Conservation (phyloP, 495 filamentous ascomycete species). For the Penicillium maclennaniae region DNA sequence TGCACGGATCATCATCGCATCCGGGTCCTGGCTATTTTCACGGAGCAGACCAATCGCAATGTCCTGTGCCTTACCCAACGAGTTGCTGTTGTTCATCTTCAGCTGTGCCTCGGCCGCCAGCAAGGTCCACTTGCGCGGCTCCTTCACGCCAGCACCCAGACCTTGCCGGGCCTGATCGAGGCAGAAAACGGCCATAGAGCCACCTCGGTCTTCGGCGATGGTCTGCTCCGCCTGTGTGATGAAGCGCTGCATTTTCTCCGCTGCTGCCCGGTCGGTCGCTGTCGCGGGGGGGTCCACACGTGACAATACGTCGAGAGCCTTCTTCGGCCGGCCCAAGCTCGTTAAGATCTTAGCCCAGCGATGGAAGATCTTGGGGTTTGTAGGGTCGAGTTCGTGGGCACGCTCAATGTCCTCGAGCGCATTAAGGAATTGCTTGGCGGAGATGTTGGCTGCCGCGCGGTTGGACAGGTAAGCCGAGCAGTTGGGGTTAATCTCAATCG, state of each 20-base stretch:
- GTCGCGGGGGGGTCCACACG: slow-evolving; percentile 63
- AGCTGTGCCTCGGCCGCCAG: slow-evolving; percentile 92
- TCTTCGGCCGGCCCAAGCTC: slow-evolving; percentile 74
- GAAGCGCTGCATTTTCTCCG: slow-evolving; percentile 79
- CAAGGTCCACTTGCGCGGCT: slow-evolving; percentile 88
- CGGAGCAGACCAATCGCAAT: slow-evolving; percentile 83
- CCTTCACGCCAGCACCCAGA: slow-evolving; percentile 66
- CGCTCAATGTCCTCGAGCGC: slow-evolving; percentile 81
- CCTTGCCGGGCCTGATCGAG: slow-evolving; percentile 82
- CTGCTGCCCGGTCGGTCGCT: slow-evolving; percentile 73
- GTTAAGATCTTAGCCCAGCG: slow-evolving; percentile 87
- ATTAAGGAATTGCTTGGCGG: slow-evolving; percentile 66
- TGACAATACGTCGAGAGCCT: slow-evolving; percentile 77
- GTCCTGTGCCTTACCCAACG: slow-evolving; percentile 86
- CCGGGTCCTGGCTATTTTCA: slow-evolving; percentile 84
- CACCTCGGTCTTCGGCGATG: slow-evolving; percentile 63
- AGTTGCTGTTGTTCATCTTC: slow-evolving; percentile 86
- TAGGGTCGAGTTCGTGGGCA: slow-evolving; percentile 75
- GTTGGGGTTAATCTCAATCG: slow-evolving; percentile 64
- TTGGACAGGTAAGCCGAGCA: slow-evolving; percentile 91
- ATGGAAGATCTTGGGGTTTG: slow-evolving; percentile 80
- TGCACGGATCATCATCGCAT: slow-evolving; percentile 86
- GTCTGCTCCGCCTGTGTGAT: slow-evolving; percentile 76
- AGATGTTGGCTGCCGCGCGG: slow-evolving; percentile 90
- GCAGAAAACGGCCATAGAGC: slow-evolving; percentile 88